These are phyloP conservation scores for Striga hermonthica DNA, from an alignment of 305 asterid genomes.

Conservation along the genomic window DNA sequence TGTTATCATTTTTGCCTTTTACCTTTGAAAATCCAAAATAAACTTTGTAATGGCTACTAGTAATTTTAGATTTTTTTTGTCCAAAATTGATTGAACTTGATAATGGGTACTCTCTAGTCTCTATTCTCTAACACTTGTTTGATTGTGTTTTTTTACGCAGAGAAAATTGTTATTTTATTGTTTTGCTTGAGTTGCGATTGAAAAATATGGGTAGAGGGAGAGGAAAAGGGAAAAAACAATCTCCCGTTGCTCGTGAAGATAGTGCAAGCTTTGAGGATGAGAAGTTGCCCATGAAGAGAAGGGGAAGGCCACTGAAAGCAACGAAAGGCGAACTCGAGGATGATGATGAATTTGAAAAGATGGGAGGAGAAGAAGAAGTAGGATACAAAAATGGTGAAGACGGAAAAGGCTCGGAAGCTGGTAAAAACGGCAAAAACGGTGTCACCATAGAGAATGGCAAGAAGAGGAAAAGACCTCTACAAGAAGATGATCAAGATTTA, in stretches of 20 bases:
- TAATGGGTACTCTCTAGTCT: no score
- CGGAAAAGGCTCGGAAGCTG: constrained; percentile 22
- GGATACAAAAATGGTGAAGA: constrained; percentile 31
- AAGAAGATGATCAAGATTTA: constrained; percentile 44
- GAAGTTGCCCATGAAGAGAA: constrained; percentile 55
- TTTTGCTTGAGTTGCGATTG: constrained; percentile 20
- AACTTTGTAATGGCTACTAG: no score
- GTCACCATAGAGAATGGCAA: constrained; percentile 41
- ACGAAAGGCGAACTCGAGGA: constrained; percentile 45
- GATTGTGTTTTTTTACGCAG: no score
- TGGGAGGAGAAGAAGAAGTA: constrained; percentile 47
- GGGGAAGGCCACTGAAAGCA: constrained; percentile 75
- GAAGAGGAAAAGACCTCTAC: constrained; percentile 67
- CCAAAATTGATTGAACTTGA: no score
- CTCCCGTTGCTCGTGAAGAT: constrained; percentile 45
- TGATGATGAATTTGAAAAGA: background rate
- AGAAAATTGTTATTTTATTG: background rate
- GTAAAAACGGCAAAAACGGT: constrained; percentile 36
- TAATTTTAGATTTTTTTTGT: no score
- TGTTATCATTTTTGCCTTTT: no score
- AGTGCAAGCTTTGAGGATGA: constrained; percentile 63
- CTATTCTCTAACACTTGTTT: no score
- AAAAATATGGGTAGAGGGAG: constrained; percentile 66
- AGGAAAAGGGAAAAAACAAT: constrained; percentile 68
- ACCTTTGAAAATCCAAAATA: no score